Percentiles rank a stretch among this genome's conserved stretches.
phyloP scores from a whole-genome alignment of 441 rosid species.

The Populus tomentosa region DNA sequence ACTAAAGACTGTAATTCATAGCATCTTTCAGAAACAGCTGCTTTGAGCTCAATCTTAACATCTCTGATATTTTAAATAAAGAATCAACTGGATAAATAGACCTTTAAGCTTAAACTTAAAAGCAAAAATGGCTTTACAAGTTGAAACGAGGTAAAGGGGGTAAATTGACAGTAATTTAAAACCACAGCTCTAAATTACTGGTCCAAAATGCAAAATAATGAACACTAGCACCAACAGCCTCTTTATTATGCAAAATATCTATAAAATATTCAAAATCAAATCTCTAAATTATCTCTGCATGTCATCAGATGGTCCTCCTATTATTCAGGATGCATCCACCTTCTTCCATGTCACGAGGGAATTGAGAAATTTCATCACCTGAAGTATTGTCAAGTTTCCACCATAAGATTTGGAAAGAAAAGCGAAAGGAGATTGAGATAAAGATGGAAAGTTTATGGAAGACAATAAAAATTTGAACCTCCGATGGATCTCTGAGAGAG shows the following conservation, averaged over 20 bases:
- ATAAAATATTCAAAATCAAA: neutral
- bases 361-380: constrained; percentile 77
- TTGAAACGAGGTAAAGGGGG: neutral
- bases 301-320: constrained; percentile 17
- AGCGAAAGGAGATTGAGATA: neutral
- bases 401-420: neutral
- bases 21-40: too few species aligned
- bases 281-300: neutral
- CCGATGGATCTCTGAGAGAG: constrained; percentile 71
- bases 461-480: constrained; percentile 34
- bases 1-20: too few species aligned
- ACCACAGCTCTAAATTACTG: neutral
- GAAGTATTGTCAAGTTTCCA: neutral
- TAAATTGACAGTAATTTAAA: neutral
- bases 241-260: neutral
- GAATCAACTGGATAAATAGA: neutral
- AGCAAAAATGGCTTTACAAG: neutral
- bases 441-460: neutral
- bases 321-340: constrained; percentile 6
- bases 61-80: too few species aligned
- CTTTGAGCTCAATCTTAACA: too few species aligned
- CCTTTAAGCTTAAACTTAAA: neutral
- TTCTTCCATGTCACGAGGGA: constrained; percentile 68
- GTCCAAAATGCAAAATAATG: neutral
- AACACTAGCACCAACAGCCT: neutral